Percentiles rank a stretch among this genome's conserved stretches.
Evolutionary conservation across 129 eudicot genomes (phyloP).

Genomic region (Mikania micrantha): DNA sequence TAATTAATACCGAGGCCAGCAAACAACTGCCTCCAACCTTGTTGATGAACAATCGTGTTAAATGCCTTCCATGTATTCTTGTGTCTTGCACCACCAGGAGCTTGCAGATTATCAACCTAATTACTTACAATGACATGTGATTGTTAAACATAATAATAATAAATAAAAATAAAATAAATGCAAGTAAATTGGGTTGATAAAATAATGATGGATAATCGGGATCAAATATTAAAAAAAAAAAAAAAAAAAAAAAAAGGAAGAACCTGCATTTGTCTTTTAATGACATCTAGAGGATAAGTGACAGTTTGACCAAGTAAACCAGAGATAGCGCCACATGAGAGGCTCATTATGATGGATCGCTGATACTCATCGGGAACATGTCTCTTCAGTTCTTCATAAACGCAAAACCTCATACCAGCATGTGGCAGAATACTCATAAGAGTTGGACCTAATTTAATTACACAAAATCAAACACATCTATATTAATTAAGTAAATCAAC

Average conservation of each 20-base stretch:
- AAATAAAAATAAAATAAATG: no score
- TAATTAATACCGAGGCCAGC: slow-evolving; percentile 96
- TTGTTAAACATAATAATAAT: neutral
- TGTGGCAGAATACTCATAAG: slow-evolving; percentile 92
- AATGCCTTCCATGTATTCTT: slow-evolving; percentile 69
- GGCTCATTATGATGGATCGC: slow-evolving; percentile 60
- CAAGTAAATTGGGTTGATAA: no score
- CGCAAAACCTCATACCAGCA: slow-evolving; percentile 92
- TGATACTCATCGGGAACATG: slow-evolving; percentile 92
- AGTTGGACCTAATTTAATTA: slow-evolving; percentile 78
- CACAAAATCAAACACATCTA: neutral
- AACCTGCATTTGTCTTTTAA: slow-evolving; percentile 97
- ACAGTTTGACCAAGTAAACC: slow-evolving; percentile 97
- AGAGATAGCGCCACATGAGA: slow-evolving; percentile 95
- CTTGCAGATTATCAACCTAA: slow-evolving; percentile 85
- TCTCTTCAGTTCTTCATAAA: slow-evolving; percentile 83
- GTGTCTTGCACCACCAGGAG: slow-evolving; percentile 40
- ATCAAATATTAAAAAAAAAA: no score
- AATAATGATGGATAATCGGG: no score
- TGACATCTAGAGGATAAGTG: slow-evolving; percentile 95
- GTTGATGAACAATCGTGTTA: slow-evolving; percentile 47
- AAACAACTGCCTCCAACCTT: slow-evolving; percentile 94
- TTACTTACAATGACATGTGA: neutral
- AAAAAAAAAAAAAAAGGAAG: neutral
- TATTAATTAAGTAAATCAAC: no score